Evolutionary conservation across 2,329 filamentous ascomycete species (phyloP), one percentile per base, ranked within the genome.

Genomic region (Stachybotrys chlorohalonatus): DNA sequence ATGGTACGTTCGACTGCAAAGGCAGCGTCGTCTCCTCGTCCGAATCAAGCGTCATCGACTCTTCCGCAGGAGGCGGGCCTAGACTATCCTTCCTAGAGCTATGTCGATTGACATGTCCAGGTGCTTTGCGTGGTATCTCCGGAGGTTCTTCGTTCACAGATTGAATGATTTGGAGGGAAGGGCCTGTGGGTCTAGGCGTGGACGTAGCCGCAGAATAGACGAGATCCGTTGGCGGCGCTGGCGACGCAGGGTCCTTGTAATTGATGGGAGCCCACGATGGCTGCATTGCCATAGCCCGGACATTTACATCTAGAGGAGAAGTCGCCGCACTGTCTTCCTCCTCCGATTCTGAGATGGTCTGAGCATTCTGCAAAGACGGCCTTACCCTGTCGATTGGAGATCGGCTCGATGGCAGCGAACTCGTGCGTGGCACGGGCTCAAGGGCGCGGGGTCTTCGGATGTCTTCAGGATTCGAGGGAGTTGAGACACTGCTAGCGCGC

Each of bases 281-380:
- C 36, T 42, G 36, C 36, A 42, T 42, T 42, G 36, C 36, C 36
- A 42, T 42, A 5, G 36, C 36, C 9, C 36, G 36, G 36, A 42
- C 36, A 13, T 42, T 47, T 8, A 47, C 46, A 47, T 47, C 46
- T 3, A 47, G 8, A 16, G 46, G 15, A 3, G 46, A 24, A 24
- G 17, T n/a, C 11, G 39, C 15, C 46, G 17, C 17, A n/a, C 17
- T 47, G 46, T 47, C 46, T 7, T 47, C 56, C 32, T 77, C 73
- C 17, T 77, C 74, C 0, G 68, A 72, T 57, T 78, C 75, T 0
- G 75, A 75, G 45, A 78, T 76, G 0, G 73, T 71, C 30, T 61
- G 57, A 39, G 66, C 59, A 42, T 59, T 66, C 15, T 63, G 61
- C 15, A 63, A 56, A 36, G 63, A 62, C 30, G 64, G 64, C 45